phyloP scores from a whole-genome alignment of 306 rosid genomes.

The Echinosophora koreensis region DNA sequence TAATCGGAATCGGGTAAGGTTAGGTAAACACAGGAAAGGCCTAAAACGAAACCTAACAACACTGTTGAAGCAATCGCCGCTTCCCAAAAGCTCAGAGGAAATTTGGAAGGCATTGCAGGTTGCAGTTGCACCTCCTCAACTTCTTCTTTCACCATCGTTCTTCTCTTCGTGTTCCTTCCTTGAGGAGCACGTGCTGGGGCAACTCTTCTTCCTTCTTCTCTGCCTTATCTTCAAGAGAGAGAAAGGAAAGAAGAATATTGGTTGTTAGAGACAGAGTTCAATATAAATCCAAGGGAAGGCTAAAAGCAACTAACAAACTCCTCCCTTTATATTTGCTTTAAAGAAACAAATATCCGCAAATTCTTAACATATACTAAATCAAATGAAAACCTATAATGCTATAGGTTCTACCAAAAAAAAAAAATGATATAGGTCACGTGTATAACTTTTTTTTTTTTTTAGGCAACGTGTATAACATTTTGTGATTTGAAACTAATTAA shows the following conservation, averaged over 20 bases:
- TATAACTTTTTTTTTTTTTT: no score
- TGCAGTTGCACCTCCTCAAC: conserved; percentile 33
- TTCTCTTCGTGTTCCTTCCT: conserved; percentile 32
- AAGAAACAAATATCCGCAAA: background rate
- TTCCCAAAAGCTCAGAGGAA: conserved; percentile 77
- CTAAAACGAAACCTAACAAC: conserved; percentile 59
- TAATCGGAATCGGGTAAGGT: conserved; percentile 96
- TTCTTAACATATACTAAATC: background rate
- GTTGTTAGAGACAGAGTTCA: background rate
- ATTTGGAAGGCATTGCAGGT: conserved; percentile 42
- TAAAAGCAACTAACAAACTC: background rate
- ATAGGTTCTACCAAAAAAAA: no score
- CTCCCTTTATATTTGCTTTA: no score
- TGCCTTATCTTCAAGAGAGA: conserved; percentile 18
- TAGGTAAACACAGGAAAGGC: conserved; percentile 74
- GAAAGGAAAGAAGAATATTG: conserved; percentile 30
- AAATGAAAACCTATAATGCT: no score
- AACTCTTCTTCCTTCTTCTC: conserved; percentile 32
- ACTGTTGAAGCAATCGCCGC: conserved; percentile 70
- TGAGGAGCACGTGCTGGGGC: conserved; percentile 5
- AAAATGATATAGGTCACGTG: no score
- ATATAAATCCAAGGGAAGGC: conserved; percentile 6
- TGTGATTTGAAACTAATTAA: no score
- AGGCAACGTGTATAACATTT: no score
- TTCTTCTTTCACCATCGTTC: conserved; percentile 44